These are phyloP conservation scores for Asterophora parasitica DNA, from an alignment of 768 basidiomycete genomes.

Conservation along the genomic window DNA sequence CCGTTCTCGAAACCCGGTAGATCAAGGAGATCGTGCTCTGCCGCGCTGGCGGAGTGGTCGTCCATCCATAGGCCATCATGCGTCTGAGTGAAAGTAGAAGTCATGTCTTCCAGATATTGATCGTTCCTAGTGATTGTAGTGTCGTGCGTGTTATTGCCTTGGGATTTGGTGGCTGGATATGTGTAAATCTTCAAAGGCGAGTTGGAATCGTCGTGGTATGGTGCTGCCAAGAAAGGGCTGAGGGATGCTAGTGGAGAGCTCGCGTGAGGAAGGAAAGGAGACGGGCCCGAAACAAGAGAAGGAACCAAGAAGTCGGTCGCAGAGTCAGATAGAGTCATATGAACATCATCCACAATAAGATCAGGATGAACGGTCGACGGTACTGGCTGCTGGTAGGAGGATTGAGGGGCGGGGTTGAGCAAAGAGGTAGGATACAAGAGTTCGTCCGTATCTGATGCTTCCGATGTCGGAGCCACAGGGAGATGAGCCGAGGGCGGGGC, in stretches of 20 bases:
- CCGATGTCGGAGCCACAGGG: too few relatives aligned
- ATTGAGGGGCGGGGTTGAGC: too few relatives aligned
- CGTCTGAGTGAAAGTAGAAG: not conserved
- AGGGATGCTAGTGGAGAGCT: not conserved
- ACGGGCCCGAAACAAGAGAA: not conserved
- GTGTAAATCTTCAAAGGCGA: not conserved
- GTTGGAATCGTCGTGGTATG: not conserved
- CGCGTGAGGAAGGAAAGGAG: conserved; percentile 9
- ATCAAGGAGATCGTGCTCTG: too few relatives aligned
- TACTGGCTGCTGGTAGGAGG: too few relatives aligned
- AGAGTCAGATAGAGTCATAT: not conserved
- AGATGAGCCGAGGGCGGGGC: too few relatives aligned
- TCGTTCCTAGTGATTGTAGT: not conserved
- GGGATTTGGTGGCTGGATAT: not conserved
- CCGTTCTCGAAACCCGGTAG: conserved; percentile 12
- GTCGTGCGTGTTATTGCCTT: not conserved
- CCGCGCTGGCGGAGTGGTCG: not conserved
- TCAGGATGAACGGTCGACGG: not conserved
- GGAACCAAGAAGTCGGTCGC: not conserved
- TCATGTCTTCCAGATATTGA: not conserved
- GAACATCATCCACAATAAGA: not conserved
- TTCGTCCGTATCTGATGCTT: too few relatives aligned
- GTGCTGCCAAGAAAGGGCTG: conserved; percentile 3
- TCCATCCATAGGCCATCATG: not conserved
- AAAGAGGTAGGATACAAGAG: too few relatives aligned